Base-by-base conservation (phyloP, 108 stramenopile genomes). In the Nitzschia sp. region DNA sequence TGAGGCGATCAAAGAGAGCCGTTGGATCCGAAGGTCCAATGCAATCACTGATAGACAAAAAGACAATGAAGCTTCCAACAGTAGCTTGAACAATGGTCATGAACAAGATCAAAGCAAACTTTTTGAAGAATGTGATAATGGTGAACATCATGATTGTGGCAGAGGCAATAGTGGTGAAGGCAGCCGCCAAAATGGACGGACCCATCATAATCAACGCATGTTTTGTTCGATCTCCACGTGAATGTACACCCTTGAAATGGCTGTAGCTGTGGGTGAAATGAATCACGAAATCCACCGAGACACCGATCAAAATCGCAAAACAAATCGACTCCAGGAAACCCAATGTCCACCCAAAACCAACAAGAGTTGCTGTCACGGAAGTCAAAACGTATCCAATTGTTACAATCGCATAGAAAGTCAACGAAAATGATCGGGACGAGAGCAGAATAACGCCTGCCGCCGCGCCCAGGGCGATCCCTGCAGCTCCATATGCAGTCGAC, bases 241-340 rank as follows among this genome's bases (percentile, higher is more conserved):
- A 53, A 11, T 71, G 54, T 17, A 57, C 51, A 8, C 83, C 83
- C 25, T 59, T 57, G n/a, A 66, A 57, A 53, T 69, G 53, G 7
- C 65, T 34, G 42, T 85, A 85, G 24, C 80, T 73, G 56, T 85
- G 83, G 37, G 65, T 65, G 56, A 85, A 81, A 53, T 85, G 83
- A 44, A 85, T 75, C 5, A 85, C 80, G 55, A 85, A 85, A 42
- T 85, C 83, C 22, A 70, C 74, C 42, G 61, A 55, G 12, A 85
- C 67, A 19, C 83, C 83, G 44, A 85, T 78, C 71, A 85, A 40
- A 76, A 85, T 85, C 12, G 83, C 78, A 50, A 85, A 85, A 52
- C 77, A 81, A 12, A 81, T 71, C 6, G 67, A 58, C 53, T 85
- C 83, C 11, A 72, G 38, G 29, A 85, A 79, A 21, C 83, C 83